Conservation (phyloP, 2,329 filamentous ascomycete species). For the Amesomyces nigricolor region DNA sequence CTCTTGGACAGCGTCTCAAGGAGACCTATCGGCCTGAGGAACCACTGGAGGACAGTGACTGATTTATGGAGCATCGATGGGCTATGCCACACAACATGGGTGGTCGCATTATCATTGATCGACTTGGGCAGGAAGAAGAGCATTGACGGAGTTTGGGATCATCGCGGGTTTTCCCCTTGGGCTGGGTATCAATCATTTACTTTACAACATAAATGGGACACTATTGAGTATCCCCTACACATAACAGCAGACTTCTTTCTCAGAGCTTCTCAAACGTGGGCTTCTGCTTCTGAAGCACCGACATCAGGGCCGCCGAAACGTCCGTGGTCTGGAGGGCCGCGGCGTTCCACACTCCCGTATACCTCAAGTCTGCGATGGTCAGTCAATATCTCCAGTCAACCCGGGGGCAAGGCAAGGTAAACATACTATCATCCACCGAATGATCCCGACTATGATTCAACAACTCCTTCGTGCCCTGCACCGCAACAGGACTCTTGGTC, state of each 20-base stretch:
- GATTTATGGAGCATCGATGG: not conserved
- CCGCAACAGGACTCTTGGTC: slow-evolving; percentile 79
- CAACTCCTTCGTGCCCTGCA: slow-evolving; percentile 81
- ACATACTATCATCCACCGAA: slow-evolving; percentile 66
- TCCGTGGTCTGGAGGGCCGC: slow-evolving; percentile 77
- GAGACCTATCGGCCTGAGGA: slow-evolving; percentile 33
- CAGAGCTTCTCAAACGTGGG: slow-evolving; percentile 82
- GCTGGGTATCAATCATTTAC: too few species aligned
- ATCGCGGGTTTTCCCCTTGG: too few species aligned
- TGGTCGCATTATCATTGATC: not conserved
- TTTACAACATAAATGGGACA: too few species aligned
- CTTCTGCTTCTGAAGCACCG: slow-evolving; percentile 70
- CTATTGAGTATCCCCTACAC: too few species aligned
- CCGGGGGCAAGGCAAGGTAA: not conserved
- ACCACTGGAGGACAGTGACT: slow-evolving; percentile 24
- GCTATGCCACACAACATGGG: not conserved
- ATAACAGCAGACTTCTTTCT: slow-evolving; percentile 3
- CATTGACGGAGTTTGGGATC: too few species aligned
- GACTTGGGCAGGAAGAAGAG: not conserved
- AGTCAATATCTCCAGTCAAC: slow-evolving; percentile 2
- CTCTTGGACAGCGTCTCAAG: slow-evolving; percentile 26
- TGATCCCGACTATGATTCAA: slow-evolving; percentile 78
- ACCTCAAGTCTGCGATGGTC: slow-evolving; percentile 55
- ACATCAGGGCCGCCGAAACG: slow-evolving; percentile 66
- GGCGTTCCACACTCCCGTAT: slow-evolving; percentile 84